A percentile compares a stretch with the other conserved stretches of the same genome.
These are phyloP conservation scores for Glaciozyma martinii DNA, from an alignment of 768 basidiomycete species.

Conservation along the genomic window DNA sequence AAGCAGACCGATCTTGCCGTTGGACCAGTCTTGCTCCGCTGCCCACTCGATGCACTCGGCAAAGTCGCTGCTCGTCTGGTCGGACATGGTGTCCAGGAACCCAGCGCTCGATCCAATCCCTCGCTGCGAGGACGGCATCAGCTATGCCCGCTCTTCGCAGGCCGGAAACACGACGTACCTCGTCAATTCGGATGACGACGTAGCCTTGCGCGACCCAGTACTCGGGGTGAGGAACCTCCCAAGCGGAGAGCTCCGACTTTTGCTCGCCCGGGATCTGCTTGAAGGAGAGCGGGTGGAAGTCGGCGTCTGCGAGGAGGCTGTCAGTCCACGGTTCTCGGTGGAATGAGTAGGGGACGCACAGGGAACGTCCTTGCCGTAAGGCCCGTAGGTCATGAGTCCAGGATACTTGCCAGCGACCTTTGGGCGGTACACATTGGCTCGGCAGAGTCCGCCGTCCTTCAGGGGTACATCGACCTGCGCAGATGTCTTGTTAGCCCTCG, in stretches of 20 bases:
- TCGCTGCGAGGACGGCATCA: too few relatives aligned
- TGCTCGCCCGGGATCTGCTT: slow-evolving; percentile 30
- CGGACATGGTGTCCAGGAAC: slow-evolving; percentile 33
- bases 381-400: slow-evolving; percentile 10
- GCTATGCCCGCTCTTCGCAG: too few relatives aligned
- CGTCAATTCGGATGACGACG: slow-evolving; percentile 35
- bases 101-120: slow-evolving; percentile 33
- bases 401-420: not conserved
- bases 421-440: slow-evolving; percentile 34
- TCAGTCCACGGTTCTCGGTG: not conserved
- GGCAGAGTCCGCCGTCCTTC: slow-evolving; percentile 24
- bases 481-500: too few relatives aligned
- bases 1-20: slow-evolving; percentile 34
- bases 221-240: slow-evolving; percentile 34
- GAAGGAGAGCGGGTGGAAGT: slow-evolving; percentile 29
- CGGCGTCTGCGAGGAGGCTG: not conserved
- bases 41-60: slow-evolving; percentile 37
- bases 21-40: slow-evolving; percentile 34
- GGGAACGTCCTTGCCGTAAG: slow-evolving; percentile 6
- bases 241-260: slow-evolving; percentile 30
- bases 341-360: not conserved
- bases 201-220: slow-evolving; percentile 36
- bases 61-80: slow-evolving; percentile 33
- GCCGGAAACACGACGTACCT: too few relatives aligned
- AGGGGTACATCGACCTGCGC: slow-evolving; percentile 19